Base-by-base conservation (phyloP, 2,329 filamentous ascomycete species). In the Pestalotiopsis fici region DNA sequence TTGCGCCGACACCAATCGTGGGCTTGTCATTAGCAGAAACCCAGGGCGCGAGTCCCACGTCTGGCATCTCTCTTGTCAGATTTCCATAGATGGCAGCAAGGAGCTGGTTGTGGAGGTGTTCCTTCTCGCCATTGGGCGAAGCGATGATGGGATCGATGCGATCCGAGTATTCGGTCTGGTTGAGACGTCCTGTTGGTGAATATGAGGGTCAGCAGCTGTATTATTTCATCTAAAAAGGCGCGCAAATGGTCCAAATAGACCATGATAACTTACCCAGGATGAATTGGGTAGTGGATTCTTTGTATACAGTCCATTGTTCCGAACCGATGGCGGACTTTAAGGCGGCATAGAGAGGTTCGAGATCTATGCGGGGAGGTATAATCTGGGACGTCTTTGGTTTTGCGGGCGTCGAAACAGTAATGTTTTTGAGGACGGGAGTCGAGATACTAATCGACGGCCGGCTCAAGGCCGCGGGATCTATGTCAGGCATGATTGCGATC, bases 1-100 rank as follows among this genome's bases (percentile, higher is more conserved):
- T 92, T 71, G 82, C 86, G 70, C 86, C 86, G 37, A 85, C 80
- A 55, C 83, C 83, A 12, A 86, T 80, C 21, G 85, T 79, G 21
- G 89, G 89, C 73, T 92, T 92, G 73, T 92, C 90, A 74, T 91
- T 91, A 65, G 90, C 89, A 77, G 89, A 91, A 76, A 92, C 90
- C 90, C 90, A 92, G 69, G 88, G 88, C 60, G 90, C 90, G 74
- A 90, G 85, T 72, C 89, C 89, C 75, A 85, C 84, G 71, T 91
- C 90, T 67, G 90, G 90, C 83, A 90, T 87, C 76, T 92, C 90
- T 67, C 90, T 83, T 43, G 89, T 91, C 68, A 91, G 87, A 83
- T 92, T 92, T 74, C 86, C 88, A 76, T 90, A 90, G 72, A 92
- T 88, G 66, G 88, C 89, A 67, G 88, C 83, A 69, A 92, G 81